Evolutionary conservation across 2,329 filamentous ascomycete species (phyloP).

Genomic region (Colletotrichum sp.): DNA sequence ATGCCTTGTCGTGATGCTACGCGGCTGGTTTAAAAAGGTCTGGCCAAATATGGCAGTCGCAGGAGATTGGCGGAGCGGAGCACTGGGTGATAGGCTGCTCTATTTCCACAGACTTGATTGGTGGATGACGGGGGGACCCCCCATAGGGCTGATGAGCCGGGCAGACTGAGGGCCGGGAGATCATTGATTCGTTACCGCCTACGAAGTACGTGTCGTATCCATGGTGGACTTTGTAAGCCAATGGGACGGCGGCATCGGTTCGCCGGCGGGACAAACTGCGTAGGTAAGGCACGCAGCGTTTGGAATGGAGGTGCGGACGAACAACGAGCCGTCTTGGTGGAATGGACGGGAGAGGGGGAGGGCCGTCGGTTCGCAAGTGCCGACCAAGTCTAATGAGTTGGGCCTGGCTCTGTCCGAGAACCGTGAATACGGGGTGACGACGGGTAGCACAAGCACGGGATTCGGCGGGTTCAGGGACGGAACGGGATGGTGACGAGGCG

Average conservation of each 20-base stretch:
- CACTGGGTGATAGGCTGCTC: conserved; percentile 19
- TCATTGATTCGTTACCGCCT: conserved; percentile 3
- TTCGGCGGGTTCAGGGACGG: background rate
- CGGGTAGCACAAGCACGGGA: background rate
- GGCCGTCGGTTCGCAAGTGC: background rate
- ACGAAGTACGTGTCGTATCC: conserved; percentile 3
- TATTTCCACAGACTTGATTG: conserved; percentile 15
- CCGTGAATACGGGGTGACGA: background rate
- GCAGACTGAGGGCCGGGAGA: background rate
- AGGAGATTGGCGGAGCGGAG: conserved; percentile 10
- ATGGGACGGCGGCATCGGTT: background rate
- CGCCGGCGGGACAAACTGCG: background rate
- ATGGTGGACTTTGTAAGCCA: conserved; percentile 6
- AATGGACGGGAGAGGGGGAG: background rate
- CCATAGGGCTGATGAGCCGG: conserved; percentile 19
- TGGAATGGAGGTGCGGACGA: background rate
- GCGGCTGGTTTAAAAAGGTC: background rate
- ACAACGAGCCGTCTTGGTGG: background rate
- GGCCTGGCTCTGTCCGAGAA: background rate
- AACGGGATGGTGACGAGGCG: background rate
- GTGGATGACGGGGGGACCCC: background rate
- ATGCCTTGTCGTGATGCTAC: conserved; percentile 17
- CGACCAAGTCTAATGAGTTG: background rate
- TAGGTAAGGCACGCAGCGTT: background rate
- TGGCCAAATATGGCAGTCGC: background rate